Base-by-base conservation (phyloP, 208 protist genomes). In the Phytomonas francai region DNA sequence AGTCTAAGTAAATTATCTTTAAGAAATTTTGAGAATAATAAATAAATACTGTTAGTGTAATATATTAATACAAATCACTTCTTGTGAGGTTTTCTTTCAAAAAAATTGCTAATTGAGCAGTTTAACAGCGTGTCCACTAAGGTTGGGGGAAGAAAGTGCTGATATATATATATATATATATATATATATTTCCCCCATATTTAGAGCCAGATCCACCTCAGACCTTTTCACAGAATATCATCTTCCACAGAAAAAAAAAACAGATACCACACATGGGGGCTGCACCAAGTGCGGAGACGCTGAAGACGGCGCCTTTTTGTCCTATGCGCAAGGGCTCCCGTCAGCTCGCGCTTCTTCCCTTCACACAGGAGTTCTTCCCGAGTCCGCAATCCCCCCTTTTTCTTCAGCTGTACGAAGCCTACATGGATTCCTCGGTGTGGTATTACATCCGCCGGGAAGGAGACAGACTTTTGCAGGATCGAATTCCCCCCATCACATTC, bases 261-360 rank as follows among this genome's bases (percentile, higher is more conserved):
- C 63, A 29, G 33, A 57, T 31, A 30, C n/a, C 7, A 19, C 67
- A 31, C 19, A 93, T 93, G 87, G 87, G 87, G 49, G 79, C 78
- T 11, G 87, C 73, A 54, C 87, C 87, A 14, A 93, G 87, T 39
- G 56, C 68, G 19, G 82, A 93, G 70, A 76, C 84, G 9, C 42
- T 88, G 8, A 0, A 27, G 0, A 36, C 67, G 3, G 87, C 80
- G 8, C 84, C 82, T 27, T 93, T 82, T 70, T 73, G 71, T 9
- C 59, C 72, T 14, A 67, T 75, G 8, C 68, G 72, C 22, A 61
- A 68, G 34, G 63, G 63, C 34, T 62, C 51, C 25, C 70, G 78
- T 25, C 81, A 80, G 65, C 72, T 90, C 14, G 72, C 74, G 3
- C 71, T 92, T 14, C 79, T 92, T 58, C 85, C 85, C 25, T 64